Percentiles rank a stretch among this genome's conserved stretches.
phyloP scores from a whole-genome alignment of 345 rosid species.

The Cardiospermum halicacabum region DNA sequence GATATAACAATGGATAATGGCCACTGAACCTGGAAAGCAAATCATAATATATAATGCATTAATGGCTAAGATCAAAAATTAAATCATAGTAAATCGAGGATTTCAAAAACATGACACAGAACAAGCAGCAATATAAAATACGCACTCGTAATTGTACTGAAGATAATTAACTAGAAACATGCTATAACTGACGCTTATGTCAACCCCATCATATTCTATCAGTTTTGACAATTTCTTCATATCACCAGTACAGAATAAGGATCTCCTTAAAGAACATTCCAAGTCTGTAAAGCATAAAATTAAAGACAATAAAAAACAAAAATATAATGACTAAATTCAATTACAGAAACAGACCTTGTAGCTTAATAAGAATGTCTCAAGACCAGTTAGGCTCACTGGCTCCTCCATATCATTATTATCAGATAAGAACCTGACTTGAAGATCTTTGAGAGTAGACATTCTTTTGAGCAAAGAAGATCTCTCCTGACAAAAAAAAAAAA shows the following conservation, averaged over 20 bases:
- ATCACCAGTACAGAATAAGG: neutral
- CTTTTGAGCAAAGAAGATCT: slow-evolving; percentile 77
- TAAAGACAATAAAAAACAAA: neutral
- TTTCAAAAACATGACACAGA: neutral
- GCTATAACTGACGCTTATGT: neutral
- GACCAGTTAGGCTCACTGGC: slow-evolving; percentile 78
- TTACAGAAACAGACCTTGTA: slow-evolving; percentile 84
- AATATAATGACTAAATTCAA: too few species aligned
- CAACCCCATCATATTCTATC: neutral
- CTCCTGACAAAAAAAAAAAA: slow-evolving; percentile 52
- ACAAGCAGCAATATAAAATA: slow-evolving; percentile 2
- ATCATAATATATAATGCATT: slow-evolving; percentile 14
- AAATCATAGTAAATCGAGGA: slow-evolving; percentile 2
- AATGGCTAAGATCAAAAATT: neutral
- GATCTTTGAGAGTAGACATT: slow-evolving; percentile 57
- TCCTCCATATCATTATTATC: slow-evolving; percentile 56
- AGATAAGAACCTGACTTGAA: slow-evolving; percentile 26
- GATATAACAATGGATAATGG: slow-evolving; percentile 93
- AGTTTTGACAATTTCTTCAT: neutral
- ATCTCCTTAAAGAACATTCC: neutral
- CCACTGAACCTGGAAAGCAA: slow-evolving; percentile 77
- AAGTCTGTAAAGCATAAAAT: neutral
- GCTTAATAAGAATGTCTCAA: slow-evolving; percentile 93
- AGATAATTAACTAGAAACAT: neutral
- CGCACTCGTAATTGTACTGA: neutral